phyloP scores from a whole-genome alignment of 768 basidiomycete genomes.

The Lentinus tigrinus region DNA sequence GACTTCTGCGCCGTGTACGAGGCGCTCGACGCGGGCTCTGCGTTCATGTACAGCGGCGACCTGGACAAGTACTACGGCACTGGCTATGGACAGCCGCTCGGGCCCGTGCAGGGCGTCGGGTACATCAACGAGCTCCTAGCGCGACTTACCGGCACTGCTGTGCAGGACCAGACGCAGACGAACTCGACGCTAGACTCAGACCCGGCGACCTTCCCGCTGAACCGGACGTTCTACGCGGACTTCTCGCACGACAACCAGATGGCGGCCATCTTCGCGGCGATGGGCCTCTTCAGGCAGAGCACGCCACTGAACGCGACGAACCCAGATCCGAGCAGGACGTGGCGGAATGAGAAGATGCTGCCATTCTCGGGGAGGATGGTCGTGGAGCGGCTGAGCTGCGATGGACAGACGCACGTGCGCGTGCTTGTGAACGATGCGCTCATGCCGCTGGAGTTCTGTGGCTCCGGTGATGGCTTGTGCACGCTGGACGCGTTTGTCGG shows the following conservation, averaged over 20 bases:
- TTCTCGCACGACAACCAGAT: constrained; percentile 89
- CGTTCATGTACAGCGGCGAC: constrained; percentile 70
- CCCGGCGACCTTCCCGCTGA: constrained; percentile 68
- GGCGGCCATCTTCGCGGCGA: constrained; percentile 68
- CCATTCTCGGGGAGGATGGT: constrained; percentile 78
- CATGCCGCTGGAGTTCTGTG: constrained; percentile 63
- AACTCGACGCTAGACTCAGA: constrained; percentile 68
- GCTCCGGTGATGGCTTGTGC: constrained; percentile 59
- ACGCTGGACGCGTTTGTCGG: constrained; percentile 61
- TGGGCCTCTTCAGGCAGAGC: constrained; percentile 41
- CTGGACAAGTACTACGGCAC: constrained; percentile 78
- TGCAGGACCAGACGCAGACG: constrained; percentile 70
- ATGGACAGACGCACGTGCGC: constrained; percentile 41
- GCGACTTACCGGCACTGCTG: constrained; percentile 62
- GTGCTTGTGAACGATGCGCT: constrained; percentile 79
- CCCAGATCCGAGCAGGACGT: constrained; percentile 32
- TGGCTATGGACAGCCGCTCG: constrained; percentile 71
- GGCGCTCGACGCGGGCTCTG: constrained; percentile 50
- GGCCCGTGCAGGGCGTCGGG: constrained; percentile 80
- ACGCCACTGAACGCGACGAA: constrained; percentile 25
- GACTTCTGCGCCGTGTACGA: constrained; percentile 74
- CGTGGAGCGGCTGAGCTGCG: constrained; percentile 64
- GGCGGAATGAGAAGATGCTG: constrained; percentile 59
- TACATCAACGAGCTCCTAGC: constrained; percentile 87
- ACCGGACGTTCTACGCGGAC: constrained; percentile 67